phyloP scores from a whole-genome alignment of 495 filamentous ascomycete species.

The Podospora appendiculata region DNA sequence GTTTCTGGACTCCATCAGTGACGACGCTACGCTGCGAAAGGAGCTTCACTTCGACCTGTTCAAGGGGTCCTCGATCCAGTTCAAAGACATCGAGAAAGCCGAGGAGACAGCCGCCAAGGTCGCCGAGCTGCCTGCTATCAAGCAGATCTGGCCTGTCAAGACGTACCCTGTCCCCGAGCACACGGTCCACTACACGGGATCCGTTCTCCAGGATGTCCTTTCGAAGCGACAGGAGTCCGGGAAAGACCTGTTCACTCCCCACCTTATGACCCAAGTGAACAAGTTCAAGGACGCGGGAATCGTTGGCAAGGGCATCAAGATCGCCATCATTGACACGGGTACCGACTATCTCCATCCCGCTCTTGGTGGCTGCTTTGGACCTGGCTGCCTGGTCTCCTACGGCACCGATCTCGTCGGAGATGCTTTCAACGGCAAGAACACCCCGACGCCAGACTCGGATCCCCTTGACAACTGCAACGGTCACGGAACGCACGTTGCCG shows the following conservation, averaged over 20 bases:
- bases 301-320: conserved; percentile 39
- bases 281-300: conserved; percentile 35
- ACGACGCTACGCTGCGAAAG: conserved; percentile 33
- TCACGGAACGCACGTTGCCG: conserved; percentile 43
- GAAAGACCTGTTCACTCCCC: conserved; percentile 34
- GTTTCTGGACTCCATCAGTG: conserved; percentile 28
- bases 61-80: conserved; percentile 41
- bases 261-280: conserved; percentile 43
- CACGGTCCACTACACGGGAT: conserved; percentile 37
- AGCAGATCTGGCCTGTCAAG: conserved; percentile 38
- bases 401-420: conserved; percentile 48
- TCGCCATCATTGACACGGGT: conserved; percentile 41
- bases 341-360: conserved; percentile 52
- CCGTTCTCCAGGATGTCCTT: conserved; percentile 16
- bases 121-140: conserved; percentile 32
- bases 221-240: conserved; percentile 23
- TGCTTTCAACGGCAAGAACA: conserved; percentile 33
- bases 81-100: conserved; percentile 32
- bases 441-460: conserved; percentile 38
- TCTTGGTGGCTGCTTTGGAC: conserved; percentile 49
- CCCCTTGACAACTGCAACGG: conserved; percentile 37
- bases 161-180: conserved; percentile 34
- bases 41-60: conserved; percentile 40
- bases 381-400: conserved; percentile 46
- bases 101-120: conserved; percentile 31